Base-by-base conservation (phyloP, 352 stramenopile genomes). In the Phytophthora pseudosyringae region DNA sequence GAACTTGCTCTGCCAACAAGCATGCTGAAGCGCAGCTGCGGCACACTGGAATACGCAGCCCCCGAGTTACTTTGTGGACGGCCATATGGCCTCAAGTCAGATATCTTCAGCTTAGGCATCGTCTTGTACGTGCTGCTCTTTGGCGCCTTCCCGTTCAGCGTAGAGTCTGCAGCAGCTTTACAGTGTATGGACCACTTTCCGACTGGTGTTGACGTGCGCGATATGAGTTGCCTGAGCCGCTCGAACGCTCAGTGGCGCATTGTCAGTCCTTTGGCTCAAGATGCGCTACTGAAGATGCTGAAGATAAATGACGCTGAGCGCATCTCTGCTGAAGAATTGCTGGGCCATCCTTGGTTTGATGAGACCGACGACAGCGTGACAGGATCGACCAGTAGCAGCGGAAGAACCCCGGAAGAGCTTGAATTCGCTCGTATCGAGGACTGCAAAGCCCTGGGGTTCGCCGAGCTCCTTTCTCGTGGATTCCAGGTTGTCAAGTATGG, bases 71-170 rank as follows among this genome's bases (percentile, higher is more conserved):
- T 94, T 1, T 73, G 78, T 12, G 82, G 86, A 13, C 69, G 71
- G 2, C 76, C 81, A 6, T 94, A 94, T 47, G 86, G 86, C 12
- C 69, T 91, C 11, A 91, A 90, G 54, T 90, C 86, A 5, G 83
- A 94, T 39, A 63, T 94, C 21, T 94, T 92, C 62, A 93, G 83
- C 28, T 51, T 94, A n/a, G 83, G 86, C 0, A 75, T 94, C 29
- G 81, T 94, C 29, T 55, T 93, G 35, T 94, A 93, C 35, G 83
- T 94, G 57, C 64, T 94, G 11, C 65, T 94, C 13, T 94, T 93
- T 64, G 86, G 83, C 1, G 67, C 80, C 3, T 94, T 94, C 33
- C 86, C 86, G 7, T 93, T 94, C 62, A 91, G 74, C 25, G 81
- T 91, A 43, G 80, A 91, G 47, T 92, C 83, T 13, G 82, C 86